Evolutionary conservation across 2,329 filamentous ascomycete species (phyloP).

Genomic region (Verticillium tricorpus): DNA sequence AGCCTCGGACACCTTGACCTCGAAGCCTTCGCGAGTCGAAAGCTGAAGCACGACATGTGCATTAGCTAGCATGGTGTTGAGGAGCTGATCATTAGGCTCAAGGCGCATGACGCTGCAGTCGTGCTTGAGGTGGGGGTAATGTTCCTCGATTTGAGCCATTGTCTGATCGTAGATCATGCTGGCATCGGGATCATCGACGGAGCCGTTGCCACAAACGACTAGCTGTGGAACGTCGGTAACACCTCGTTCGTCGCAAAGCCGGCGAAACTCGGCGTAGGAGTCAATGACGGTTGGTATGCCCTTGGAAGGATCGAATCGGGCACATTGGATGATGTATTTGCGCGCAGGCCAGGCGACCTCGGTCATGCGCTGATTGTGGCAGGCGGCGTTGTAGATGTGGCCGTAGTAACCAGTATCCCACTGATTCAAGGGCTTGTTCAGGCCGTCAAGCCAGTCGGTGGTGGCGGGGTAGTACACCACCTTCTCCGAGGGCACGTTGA

Average conservation of each 20-base stretch:
- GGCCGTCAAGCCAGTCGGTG: constrained; percentile 78
- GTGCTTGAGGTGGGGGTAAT: constrained; percentile 56
- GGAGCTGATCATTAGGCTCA: constrained; percentile 72
- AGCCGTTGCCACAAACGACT: constrained; percentile 73
- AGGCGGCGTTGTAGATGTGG: constrained; percentile 64
- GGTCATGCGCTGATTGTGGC: constrained; percentile 56
- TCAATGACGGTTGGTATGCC: constrained; percentile 75
- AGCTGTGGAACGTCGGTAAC: constrained; percentile 61
- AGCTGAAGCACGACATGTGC: constrained; percentile 73
- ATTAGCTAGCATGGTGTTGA: constrained; percentile 71
- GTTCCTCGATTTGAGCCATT: constrained; percentile 59
- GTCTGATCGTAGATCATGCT: constrained; percentile 68
- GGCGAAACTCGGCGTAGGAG: constrained; percentile 68
- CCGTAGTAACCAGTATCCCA: constrained; percentile 73
- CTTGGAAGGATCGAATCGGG: constrained; percentile 80
- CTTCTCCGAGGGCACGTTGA: constrained; percentile 58
- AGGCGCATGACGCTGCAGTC: constrained; percentile 74
- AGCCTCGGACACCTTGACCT: constrained; percentile 82
- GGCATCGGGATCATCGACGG: constrained; percentile 76
- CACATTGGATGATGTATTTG: constrained; percentile 75
- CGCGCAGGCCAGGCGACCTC: constrained; percentile 52
- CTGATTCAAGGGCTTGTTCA: constrained; percentile 69
- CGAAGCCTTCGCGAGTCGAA: constrained; percentile 77
- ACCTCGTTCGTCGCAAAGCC: constrained; percentile 49
- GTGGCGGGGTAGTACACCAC: constrained; percentile 76